Base-by-base conservation (phyloP, 108 stramenopile species). In the Ochromonas danica region DNA sequence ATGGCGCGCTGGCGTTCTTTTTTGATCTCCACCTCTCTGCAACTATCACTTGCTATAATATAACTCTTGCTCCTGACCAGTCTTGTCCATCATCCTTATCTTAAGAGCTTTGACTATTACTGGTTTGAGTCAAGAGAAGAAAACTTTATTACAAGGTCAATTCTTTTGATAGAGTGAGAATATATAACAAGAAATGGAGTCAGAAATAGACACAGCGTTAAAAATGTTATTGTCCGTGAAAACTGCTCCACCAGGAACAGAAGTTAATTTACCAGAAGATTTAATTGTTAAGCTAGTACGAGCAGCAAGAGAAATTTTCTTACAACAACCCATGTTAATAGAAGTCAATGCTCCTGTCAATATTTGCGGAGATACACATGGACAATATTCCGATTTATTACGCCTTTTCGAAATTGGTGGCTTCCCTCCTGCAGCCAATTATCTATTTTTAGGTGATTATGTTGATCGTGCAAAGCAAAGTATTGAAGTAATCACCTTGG, bases 361-460 rank as follows among this genome's bases (percentile, higher is more conserved):
- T 89, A 95, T 99, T 71, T 96, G 95, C 71, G 98, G 98, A 30
- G 94, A 98, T 75, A 91, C 94, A 31, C 94, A 94, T 85, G 94
- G 94, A 28, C 94, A 94, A 83, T 99, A 96, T 87, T 96, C 94
- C 40, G 98, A 99, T 86, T 85, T 97, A 62, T 85, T 99, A 61
- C 89, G 98, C 41, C 83, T 97, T 51, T 99, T 99, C 86, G 96
- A 99, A 86, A 90, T 90, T 72, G 94, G 96, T 41, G 94, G 96
- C 41, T 97, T 95, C 71, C 96, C 96, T 42, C 94, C 94, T 0
- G 94, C 94, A 86, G 92, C 93, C 25, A 97, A 96, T 81, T 99
- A 97, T 88, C 90, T 99, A 81, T 99, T 99, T 78, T 83, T 99
- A 40, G 98, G 98, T 25, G 98, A 98, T 80, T 97, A 99, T 82